Base-by-base conservation (phyloP, 1,284 basidiomycete genomes). In the Sanghuangporus baumii region DNA sequence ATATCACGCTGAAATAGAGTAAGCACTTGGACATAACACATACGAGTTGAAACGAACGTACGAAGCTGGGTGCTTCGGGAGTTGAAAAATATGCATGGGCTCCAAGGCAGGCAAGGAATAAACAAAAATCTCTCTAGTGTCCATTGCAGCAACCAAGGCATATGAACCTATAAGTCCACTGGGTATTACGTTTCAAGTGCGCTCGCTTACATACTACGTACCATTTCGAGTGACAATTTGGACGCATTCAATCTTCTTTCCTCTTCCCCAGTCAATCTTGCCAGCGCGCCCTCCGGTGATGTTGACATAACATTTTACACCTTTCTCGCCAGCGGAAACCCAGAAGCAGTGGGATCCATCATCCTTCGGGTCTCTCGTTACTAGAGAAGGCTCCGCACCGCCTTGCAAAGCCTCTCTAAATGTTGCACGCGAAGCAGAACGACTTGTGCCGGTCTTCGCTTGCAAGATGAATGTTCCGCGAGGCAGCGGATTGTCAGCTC, bases 81-180 rank as follows among this genome's bases (percentile, higher is more conserved):
- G 71, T 55, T 80, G 73, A 40, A 85, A 65, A 0, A 78, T 80
- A 67, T 84, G 78, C 36, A 89, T 69, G 47, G 76, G 73, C 67
- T 89, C 85, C 31, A 90, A 76, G 67, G 79, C 76, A 2, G 91
- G 91, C 8, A 93, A 75, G 0, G 89, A 85, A 74, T 91, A 93
- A 11, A 87, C 77, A 6, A 86, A 72, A 0, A 77, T 83, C 26
- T 82, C 78, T 6, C 79, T 74, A 68, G 70, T 74, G 57, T 83
- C 83, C 0, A 86, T 89, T 66, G 88, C 81, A 14, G 82, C 84
- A 14, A 89, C 83, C 18, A 93, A 72, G 0, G 84, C 85, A 66
- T 78, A 77, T 4, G 81, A 83, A 52, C 82, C 86, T 88, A 64
- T 20, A 55, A n/a, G 16, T 55, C 65, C 57, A 43, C 51, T 41